Conservation (phyloP, 441 rosid genomes). For the Eutrema salsugineum region DNA sequence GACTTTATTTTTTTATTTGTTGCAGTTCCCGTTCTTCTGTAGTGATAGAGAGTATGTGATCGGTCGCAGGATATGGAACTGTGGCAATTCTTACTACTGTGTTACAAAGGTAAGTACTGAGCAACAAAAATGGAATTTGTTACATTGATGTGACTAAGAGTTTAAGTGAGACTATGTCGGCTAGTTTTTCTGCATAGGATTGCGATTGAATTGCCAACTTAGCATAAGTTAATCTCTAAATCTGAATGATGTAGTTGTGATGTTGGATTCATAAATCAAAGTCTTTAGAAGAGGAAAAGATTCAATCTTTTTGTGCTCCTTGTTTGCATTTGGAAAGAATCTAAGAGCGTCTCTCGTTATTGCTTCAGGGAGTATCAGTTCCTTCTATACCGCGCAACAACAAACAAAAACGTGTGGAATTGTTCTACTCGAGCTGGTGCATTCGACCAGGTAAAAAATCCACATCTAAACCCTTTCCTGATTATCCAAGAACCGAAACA, state of each 20-base stretch:
- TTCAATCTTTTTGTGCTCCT: background rate
- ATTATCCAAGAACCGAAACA: background rate
- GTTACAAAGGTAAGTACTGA: constrained; percentile 65
- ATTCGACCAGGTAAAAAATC: constrained; percentile 58
- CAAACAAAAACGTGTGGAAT: constrained; percentile 67
- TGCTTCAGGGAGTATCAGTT: constrained; percentile 60
- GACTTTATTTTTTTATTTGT: background rate
- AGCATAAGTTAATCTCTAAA: background rate
- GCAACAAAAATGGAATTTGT: background rate
- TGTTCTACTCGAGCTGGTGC: constrained; percentile 84
- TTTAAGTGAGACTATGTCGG: background rate
- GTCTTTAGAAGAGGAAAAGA: background rate
- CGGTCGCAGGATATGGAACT: constrained; percentile 77
- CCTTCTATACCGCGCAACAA: constrained; percentile 51
- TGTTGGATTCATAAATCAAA: background rate
- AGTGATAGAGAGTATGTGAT: constrained; percentile 82
- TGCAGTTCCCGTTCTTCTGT: constrained; percentile 82
- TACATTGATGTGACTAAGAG: background rate
- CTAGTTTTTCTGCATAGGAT: background rate
- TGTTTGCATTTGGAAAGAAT: background rate
- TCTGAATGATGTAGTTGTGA: background rate
- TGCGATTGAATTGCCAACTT: background rate
- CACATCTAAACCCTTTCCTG: background rate
- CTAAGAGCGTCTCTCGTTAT: background rate
- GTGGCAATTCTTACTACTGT: constrained; percentile 54